Percentiles rank a stretch among this genome's conserved stretches.
Evolutionary conservation across 2,329 filamentous ascomycete genomes (phyloP).

Genomic region (Cladosporium sphaerospermum): DNA sequence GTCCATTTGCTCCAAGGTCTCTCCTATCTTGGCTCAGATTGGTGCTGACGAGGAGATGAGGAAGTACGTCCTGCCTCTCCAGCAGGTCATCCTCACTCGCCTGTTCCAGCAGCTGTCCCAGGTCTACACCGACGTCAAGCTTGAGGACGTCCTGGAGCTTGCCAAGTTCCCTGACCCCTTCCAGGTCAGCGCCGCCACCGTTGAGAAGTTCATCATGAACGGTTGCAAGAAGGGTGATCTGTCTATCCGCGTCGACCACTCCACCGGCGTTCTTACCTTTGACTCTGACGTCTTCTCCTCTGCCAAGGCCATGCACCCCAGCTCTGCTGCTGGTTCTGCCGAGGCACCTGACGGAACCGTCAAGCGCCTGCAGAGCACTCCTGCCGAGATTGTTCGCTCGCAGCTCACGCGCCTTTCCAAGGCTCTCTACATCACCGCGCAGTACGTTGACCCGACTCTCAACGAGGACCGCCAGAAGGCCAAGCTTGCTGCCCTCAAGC

Average conservation of each 20-base stretch:
- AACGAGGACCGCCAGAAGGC: conserved; percentile 74
- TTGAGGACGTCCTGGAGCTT: conserved; percentile 86
- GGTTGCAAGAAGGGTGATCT: conserved; percentile 99
- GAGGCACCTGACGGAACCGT: conserved; percentile 79
- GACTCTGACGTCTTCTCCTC: conserved; percentile 98
- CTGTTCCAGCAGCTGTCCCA: conserved; percentile 98
- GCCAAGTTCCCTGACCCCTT: conserved; percentile 95
- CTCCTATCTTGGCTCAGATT: conserved; percentile 89
- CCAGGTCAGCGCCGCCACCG: conserved; percentile 81
- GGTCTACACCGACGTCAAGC: conserved; percentile 96
- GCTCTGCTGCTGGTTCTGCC: conserved; percentile 77
- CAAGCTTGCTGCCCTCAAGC: conserved; percentile 71
- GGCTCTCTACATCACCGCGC: conserved; percentile 85
- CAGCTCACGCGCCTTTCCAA: conserved; percentile 89
- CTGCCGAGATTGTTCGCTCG: conserved; percentile 92
- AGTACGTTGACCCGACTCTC: conserved; percentile 89
- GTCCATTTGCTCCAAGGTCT: conserved; percentile 98
- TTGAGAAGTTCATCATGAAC: conserved; percentile 99
- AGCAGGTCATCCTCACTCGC: conserved; percentile 96
- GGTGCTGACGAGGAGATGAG: conserved; percentile 92
- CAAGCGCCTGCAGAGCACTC: conserved; percentile 94
- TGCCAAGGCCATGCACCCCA: conserved; percentile 81
- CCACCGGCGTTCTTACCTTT: conserved; percentile 89
- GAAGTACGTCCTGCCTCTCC: conserved; percentile 89
- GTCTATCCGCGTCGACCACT: conserved; percentile 92